These are phyloP conservation scores for Juglanconis oblonga DNA, from an alignment of 2,329 filamentous ascomycete genomes.

Conservation along the genomic window DNA sequence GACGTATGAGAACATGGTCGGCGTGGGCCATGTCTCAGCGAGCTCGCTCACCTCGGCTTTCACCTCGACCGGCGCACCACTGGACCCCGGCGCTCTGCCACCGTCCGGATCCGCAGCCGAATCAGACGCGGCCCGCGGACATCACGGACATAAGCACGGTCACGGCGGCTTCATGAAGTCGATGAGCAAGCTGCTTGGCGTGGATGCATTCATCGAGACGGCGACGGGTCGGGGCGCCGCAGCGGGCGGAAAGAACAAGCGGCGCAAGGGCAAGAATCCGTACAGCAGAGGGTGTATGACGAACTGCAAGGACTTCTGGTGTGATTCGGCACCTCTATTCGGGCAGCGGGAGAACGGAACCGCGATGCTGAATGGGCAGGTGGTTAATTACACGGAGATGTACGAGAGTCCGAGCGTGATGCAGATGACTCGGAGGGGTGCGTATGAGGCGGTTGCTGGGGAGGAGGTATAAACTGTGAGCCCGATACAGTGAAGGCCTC, in stretches of 20 bases:
- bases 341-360: slow-evolving; percentile 69
- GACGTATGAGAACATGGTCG: slow-evolving; percentile 94
- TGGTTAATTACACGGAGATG: slow-evolving; percentile 82
- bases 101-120: slow-evolving; percentile 53
- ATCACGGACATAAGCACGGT: slow-evolving; percentile 31
- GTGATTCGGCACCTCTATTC: slow-evolving; percentile 80
- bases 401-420: slow-evolving; percentile 80
- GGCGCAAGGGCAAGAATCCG: slow-evolving; percentile 67
- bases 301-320: slow-evolving; percentile 97
- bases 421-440: slow-evolving; percentile 47
- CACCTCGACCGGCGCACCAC: slow-evolving; percentile 71
- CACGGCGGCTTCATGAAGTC: slow-evolving; percentile 68
- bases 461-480: slow-evolving; percentile 47
- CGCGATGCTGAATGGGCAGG: slow-evolving; percentile 73
- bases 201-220: slow-evolving; percentile 92
- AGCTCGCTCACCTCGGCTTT: slow-evolving; percentile 66
- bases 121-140: slow-evolving; percentile 38
- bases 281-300: slow-evolving; percentile 80
- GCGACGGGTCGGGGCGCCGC: slow-evolving; percentile 79
- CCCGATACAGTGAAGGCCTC: not conserved
- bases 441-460: slow-evolving; percentile 62
- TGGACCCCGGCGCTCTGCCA: slow-evolving; percentile 53
- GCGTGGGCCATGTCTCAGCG: slow-evolving; percentile 61
- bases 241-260: slow-evolving; percentile 45
- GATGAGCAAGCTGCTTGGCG: slow-evolving; percentile 80